phyloP scores from a whole-genome alignment of 164 flowering plant species.

The Hamamelis virginiana region DNA sequence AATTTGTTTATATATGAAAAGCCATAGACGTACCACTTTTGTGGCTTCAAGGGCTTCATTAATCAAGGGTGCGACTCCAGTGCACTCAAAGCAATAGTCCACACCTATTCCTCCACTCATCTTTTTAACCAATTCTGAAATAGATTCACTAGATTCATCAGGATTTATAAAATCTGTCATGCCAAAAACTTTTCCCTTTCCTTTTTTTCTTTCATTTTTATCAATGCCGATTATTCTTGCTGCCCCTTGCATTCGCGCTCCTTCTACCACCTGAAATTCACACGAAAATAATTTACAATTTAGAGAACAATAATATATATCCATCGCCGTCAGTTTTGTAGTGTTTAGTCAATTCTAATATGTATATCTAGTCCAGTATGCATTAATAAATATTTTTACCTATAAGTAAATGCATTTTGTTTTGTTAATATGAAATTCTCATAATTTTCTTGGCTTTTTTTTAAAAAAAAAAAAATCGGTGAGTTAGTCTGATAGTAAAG shows the following conservation, averaged over 20 bases:
- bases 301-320: too few species aligned
- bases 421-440: too few species aligned
- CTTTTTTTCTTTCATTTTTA: constrained; percentile 26
- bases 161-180: constrained; percentile 56
- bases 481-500: too few species aligned
- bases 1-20: not conserved
- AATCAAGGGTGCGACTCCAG: constrained; percentile 29
- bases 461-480: too few species aligned
- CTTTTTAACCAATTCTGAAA: constrained; percentile 34
- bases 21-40: constrained; percentile 27
- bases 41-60: constrained; percentile 42
- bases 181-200: constrained; percentile 39
- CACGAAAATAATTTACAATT: too few species aligned
- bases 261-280: constrained; percentile 42
- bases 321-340: too few species aligned
- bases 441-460: too few species aligned
- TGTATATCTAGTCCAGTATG: too few species aligned
- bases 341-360: too few species aligned
- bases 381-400: too few species aligned
- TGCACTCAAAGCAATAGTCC: constrained; percentile 55
- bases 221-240: constrained; percentile 46
- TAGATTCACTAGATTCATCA: constrained; percentile 16
- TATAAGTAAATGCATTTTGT: too few species aligned
- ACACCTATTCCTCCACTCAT: constrained; percentile 50
- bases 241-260: constrained; percentile 43